phyloP scores from a whole-genome alignment of 345 rosid genomes.

The Brassica nigra region DNA sequence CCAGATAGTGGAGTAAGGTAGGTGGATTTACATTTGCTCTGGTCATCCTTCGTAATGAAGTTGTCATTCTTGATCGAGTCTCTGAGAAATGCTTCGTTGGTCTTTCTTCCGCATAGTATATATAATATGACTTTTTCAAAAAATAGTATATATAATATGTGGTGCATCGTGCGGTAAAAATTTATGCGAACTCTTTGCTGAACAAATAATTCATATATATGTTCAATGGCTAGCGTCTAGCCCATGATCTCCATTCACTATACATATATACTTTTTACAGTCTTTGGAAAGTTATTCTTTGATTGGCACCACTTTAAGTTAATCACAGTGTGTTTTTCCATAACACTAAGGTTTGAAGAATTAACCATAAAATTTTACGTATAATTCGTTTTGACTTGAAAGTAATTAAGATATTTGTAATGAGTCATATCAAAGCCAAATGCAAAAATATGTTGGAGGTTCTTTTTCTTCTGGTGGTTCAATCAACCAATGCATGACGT shows the following conservation, averaged over 20 bases:
- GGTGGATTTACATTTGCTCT: neutral
- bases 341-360: neutral
- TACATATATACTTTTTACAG: neutral
- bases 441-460: neutral
- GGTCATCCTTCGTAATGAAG: neutral
- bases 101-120: neutral
- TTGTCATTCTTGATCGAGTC: neutral
- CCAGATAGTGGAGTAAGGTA: neutral
- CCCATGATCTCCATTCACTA: neutral
- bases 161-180: neutral
- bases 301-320: neutral
- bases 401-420: neutral
- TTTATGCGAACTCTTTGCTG: neutral
- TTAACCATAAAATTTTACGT: neutral
- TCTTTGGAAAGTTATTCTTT: neutral
- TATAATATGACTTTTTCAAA: neutral
- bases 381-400: neutral
- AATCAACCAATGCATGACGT: neutral
- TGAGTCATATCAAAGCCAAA: neutral
- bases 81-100: neutral
- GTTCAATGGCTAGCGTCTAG: neutral
- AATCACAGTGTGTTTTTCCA: neutral
- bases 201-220: neutral
- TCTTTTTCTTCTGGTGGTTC: neutral
- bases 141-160: neutral